Evolutionary conservation across 2,329 filamentous ascomycete species (phyloP).

Genomic region (Westerdykella sp.): DNA sequence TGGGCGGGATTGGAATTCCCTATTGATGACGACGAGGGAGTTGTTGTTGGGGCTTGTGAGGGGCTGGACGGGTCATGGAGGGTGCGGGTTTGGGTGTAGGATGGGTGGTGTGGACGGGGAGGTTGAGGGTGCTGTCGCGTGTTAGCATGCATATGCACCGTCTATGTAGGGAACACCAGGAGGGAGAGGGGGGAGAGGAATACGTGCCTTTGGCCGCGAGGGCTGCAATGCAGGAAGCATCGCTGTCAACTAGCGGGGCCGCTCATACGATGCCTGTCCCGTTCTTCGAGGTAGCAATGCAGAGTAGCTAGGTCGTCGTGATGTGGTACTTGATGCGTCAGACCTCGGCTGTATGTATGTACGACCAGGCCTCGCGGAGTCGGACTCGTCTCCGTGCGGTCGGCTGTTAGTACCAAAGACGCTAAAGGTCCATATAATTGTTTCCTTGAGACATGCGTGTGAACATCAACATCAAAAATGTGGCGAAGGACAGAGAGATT

Average conservation of each 20-base stretch:
- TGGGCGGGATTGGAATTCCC: conserved; percentile 25
- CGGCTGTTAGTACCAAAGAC: neutral
- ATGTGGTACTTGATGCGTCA: too few relatives aligned
- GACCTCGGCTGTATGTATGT: neutral
- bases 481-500: too few relatives aligned
- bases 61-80: conserved; percentile 9
- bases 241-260: conserved; percentile 4
- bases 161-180: neutral
- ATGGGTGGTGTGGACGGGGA: conserved; percentile 13
- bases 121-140: conserved; percentile 17
- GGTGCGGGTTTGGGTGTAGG: conserved; percentile 17
- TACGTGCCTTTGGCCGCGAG: conserved; percentile 34
- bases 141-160: too few relatives aligned
- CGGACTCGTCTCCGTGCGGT: neutral
- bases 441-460: too few relatives aligned
- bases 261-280: conserved; percentile 7
- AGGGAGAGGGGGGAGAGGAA: neutral
- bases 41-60: neutral
- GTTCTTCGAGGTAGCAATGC: neutral
- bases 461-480: too few relatives aligned
- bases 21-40: too few relatives aligned
- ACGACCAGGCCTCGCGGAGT: neutral
- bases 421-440: too few relatives aligned
- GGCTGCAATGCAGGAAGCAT: conserved; percentile 40
- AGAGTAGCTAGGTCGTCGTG: too few relatives aligned